Base-by-base conservation (phyloP, 2,329 filamentous ascomycete genomes). In the Cryphonectria parasitica region DNA sequence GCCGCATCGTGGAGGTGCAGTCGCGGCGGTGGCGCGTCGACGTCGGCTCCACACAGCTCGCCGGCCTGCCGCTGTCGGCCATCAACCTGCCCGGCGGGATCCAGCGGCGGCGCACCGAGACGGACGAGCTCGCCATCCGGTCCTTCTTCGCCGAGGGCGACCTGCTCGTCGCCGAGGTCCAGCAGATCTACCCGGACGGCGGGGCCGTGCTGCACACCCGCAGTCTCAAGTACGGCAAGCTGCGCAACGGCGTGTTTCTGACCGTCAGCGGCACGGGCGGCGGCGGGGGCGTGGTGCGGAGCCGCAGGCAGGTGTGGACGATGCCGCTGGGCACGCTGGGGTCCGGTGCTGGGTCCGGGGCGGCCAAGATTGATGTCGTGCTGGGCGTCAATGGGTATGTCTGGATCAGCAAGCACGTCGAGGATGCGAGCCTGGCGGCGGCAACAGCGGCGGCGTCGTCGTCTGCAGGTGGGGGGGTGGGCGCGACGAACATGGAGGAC, bases 141-240 rank as follows among this genome's bases (percentile, higher is more conserved):
- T 93, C 90, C n/a, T 99, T 98, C 82, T 98, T 99, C 83, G 91
- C 92, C 68, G 96, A 99, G 81, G 96, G 96, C 17, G 96, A 99
- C 79, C 83, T 99, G 67, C 84, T 99, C 22, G 93, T 98, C 25
- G 96, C 96, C 0, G 96, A 99, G 83, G 96, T 99, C 68, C 96
- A 99, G 86, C 89, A 89, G 75, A 85, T 99, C 68, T 93, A 94
- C 79, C 87, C 90, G 70, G 95, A 98, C 81, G 95, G 95, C 70
- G 91, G 89, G 1, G 95, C 96, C 0, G 91, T 91, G 70, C 84
- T 99, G 77, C 96, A 99, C 83, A 98, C 96, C 11, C 89, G 96
- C 72, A 92, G 89, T 74, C 83, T 98, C 77, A 95, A 95, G 79
- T 99, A 98, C 82, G 96, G 96, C 61, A 99, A 99, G 83, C 85